Base-by-base conservation (phyloP, 164 flowering plant genomes). In the Vitis cinerea region DNA sequence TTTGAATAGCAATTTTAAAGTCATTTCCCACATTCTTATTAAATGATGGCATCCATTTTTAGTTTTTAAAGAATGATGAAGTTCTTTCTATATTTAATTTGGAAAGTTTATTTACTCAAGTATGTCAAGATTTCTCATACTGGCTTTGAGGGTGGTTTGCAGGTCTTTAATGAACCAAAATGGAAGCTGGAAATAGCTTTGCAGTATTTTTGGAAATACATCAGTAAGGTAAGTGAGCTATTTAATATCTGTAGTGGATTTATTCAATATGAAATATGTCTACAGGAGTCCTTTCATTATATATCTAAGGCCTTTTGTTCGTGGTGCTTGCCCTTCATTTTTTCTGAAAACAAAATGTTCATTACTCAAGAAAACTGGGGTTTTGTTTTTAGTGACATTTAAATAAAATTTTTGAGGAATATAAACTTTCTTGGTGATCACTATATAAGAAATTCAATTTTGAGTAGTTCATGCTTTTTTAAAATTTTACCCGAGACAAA, bases 131-230 rank as follows among this genome's bases (percentile, higher is more conserved):
- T n/a, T 37, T 37, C 7, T 37, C 44, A 37, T 6, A 37, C 7
- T 37, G 44, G 7, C 7, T 37, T 6, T 66, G 59, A 54, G 58
- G 49, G 54, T 60, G 50, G 30, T 70, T 75, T 80, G 72, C 84
- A 93, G 97, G 91, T 69, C n/a, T 92, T 90, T 63, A 75, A 82
- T 75, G 90, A 87, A 8, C 88, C 94, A 23, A 83, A 82, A 71
- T 83, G 89, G 92, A 94, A 88, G 79, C 81, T 94, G 70, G 89
- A 89, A 75, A 76, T 94, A 29, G 73, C 84, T 65, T 53, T 89
- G 78, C 86, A 85, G 68, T 94, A 83, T 75, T 80, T 94, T 66
- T 73, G 74, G 74, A 94, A 89, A 79, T 94, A 92, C 72, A 77
- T 72, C 58, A 71, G 86, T n/a, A 87, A 86, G 88, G 98, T 85